Conservation (phyloP, 164 flowering plant genomes). For the Liriodendron chinense region DNA sequence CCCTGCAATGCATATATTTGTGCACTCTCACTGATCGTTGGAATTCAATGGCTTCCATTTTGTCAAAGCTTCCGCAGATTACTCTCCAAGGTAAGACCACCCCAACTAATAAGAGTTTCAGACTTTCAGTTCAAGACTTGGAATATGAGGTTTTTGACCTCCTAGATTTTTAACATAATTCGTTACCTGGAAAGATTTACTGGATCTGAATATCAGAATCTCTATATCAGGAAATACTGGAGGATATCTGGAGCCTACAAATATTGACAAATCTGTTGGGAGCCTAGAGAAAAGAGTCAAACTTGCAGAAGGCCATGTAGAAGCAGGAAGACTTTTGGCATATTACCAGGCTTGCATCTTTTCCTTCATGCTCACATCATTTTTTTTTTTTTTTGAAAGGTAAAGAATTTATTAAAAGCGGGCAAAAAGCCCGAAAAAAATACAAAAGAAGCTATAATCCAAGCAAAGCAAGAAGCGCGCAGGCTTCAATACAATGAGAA, state of each 20-base stretch:
- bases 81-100: slow-evolving; percentile 42
- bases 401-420: too few species aligned
- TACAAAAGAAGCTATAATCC: too few species aligned
- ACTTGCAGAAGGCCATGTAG: slow-evolving; percentile 85
- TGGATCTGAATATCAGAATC: neutral
- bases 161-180: neutral
- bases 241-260: slow-evolving; percentile 29
- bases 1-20: slow-evolving; percentile 69
- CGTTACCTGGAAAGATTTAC: neutral
- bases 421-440: too few species aligned
- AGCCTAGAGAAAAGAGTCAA: slow-evolving; percentile 53
- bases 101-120: slow-evolving; percentile 2
- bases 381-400: neutral
- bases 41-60: slow-evolving; percentile 74
- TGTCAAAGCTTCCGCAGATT: slow-evolving; percentile 69
- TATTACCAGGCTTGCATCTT: slow-evolving; percentile 62
- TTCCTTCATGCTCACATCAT: neutral
- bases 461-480: too few species aligned
- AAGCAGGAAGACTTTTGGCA: slow-evolving; percentile 88
- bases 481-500: too few species aligned
- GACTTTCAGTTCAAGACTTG: neutral
- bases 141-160: slow-evolving; percentile 3
- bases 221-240: slow-evolving; percentile 7
- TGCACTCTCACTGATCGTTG: slow-evolving; percentile 68
- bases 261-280: slow-evolving; percentile 29